Conservation (phyloP, 305 asterid species). For the Plantago lanceolata region DNA sequence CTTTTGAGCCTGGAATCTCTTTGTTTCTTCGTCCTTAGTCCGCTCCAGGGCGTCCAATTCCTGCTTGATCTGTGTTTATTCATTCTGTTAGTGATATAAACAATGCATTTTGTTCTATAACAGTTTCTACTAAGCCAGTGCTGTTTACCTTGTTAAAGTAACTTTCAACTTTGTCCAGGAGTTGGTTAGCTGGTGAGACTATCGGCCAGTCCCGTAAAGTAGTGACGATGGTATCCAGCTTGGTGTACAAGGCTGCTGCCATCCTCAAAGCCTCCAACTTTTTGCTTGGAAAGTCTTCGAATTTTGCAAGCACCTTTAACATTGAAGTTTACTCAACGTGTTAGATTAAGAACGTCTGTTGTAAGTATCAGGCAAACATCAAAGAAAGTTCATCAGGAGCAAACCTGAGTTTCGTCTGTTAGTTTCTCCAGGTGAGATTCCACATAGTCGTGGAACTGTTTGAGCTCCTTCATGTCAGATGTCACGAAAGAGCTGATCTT, state of each 20-base stretch:
- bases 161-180: slow-evolving; percentile 63
- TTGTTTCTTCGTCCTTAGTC: slow-evolving; percentile 76
- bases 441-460: slow-evolving; percentile 53
- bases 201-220: slow-evolving; percentile 58
- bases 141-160: slow-evolving; percentile 65
- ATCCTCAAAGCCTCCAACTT: slow-evolving; percentile 83
- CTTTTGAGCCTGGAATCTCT: slow-evolving; percentile 68
- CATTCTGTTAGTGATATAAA: slow-evolving; percentile 23
- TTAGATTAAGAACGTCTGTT: slow-evolving; percentile 1
- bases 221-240: slow-evolving; percentile 45
- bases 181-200: slow-evolving; percentile 49
- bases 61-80: slow-evolving; percentile 54
- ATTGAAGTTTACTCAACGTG: slow-evolving; percentile 16
- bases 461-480: slow-evolving; percentile 67
- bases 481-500: slow-evolving; percentile 50
- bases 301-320: slow-evolving; percentile 73
- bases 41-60: slow-evolving; percentile 72
- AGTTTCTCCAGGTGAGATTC: slow-evolving; percentile 76
- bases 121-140: neutral
- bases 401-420: slow-evolving; percentile 70
- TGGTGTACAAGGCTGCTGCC: slow-evolving; percentile 66
- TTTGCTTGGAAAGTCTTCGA: slow-evolving; percentile 75
- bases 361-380: neutral
- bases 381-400: neutral
- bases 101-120: neutral